Conservation (phyloP, 768 basidiomycete species). For the Xerocomellus chrysenteron region DNA sequence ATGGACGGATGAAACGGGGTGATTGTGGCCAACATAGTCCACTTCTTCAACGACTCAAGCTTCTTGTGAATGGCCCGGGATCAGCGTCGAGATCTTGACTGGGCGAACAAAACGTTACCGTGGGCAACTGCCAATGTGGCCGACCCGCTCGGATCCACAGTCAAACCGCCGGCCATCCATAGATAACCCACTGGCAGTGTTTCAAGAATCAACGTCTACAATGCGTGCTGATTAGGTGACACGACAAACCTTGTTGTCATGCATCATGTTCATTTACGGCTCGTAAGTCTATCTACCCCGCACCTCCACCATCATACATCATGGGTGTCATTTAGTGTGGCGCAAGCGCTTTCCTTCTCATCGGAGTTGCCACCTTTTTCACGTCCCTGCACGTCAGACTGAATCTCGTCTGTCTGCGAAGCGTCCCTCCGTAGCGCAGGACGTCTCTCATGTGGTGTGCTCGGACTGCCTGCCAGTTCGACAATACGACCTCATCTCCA, state of each 20-base stretch:
- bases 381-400: slow-evolving; percentile 89
- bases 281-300: neutral
- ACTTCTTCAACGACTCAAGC: neutral
- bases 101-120: neutral
- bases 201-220: neutral
- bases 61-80: neutral
- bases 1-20: neutral
- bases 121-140: neutral
- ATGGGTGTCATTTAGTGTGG: neutral
- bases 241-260: neutral
- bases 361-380: slow-evolving; percentile 46
- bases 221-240: neutral
- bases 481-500: slow-evolving; percentile 39
- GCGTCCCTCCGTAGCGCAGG: slow-evolving; percentile 47
- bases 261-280: neutral
- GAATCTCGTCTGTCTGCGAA: slow-evolving; percentile 61
- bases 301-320: neutral
- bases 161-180: neutral
- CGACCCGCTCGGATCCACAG: neutral
- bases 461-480: slow-evolving; percentile 57
- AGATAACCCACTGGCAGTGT: neutral
- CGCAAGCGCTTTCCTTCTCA: neutral
- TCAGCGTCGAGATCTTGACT: neutral
- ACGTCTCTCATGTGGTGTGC: slow-evolving; percentile 38
- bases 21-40: neutral